Conservation (phyloP, 2,329 filamentous ascomycete species). For the Xylariomycetidae sp. region DNA sequence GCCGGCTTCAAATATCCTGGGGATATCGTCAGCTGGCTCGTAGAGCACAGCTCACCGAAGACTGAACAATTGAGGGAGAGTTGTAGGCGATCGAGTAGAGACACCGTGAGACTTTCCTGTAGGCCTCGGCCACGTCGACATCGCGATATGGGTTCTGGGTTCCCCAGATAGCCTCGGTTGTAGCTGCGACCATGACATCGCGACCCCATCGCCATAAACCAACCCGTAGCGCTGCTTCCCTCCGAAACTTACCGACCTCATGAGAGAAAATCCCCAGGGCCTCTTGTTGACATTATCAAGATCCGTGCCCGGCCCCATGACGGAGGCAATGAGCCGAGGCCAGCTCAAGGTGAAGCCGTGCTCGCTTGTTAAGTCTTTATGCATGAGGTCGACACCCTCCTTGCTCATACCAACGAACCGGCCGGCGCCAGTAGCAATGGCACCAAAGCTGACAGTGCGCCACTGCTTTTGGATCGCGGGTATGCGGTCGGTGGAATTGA, state of each 20-base stretch:
- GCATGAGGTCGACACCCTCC: background rate
- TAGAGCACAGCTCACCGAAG: background rate
- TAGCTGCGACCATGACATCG: conserved; percentile 14
- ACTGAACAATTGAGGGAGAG: background rate
- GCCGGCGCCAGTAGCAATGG: background rate
- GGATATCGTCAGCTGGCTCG: conserved; percentile 2
- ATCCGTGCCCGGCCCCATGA: conserved; percentile 9
- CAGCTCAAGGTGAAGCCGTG: background rate
- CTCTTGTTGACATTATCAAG: conserved; percentile 18
- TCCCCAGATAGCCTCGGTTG: conserved; percentile 21
- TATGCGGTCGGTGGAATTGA: background rate
- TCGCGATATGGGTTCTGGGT: conserved; percentile 22
- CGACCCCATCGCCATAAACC: conserved; percentile 16
- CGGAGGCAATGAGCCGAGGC: conserved; percentile 1
- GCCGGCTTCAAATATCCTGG: conserved; percentile 13
- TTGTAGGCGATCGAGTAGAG: background rate
- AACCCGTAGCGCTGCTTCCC: conserved; percentile 1
- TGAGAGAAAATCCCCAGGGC: conserved; percentile 13
- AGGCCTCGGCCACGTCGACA: conserved; percentile 14
- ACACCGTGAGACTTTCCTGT: conserved; percentile 9
- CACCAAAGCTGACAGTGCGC: background rate
- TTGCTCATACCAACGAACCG: background rate
- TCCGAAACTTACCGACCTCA: conserved; percentile 10
- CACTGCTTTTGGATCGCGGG: background rate
- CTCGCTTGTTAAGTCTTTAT: background rate